Base-by-base conservation (phyloP, 345 rosid species). In the Alliaria petiolata region DNA sequence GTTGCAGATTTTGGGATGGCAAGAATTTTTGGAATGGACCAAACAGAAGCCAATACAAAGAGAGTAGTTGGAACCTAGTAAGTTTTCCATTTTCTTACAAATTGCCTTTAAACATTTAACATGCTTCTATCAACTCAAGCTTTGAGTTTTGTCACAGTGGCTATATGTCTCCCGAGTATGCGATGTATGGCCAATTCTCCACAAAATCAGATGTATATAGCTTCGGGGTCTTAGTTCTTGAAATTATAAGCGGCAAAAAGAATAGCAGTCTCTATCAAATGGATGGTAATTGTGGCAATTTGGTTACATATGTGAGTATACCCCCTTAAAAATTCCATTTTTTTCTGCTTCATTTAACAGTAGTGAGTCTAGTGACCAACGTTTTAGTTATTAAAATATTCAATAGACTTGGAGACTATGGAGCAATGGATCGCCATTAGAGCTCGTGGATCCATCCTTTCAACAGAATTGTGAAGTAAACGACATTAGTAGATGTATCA, bases 31-130 rank as follows among this genome's bases (percentile, higher is more conserved):
- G 62, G 62, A 13, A 71, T 38, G 53, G 74, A 73, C 26, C 68
- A 85, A 64, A 65, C 74, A 5, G 75, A 77, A 56, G 84, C 72
- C 8, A 71, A 74, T 22, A 85, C 85, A 0, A 60, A 0, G 0
- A 81, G 77, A 57, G 55, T 83, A 53, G 83, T 77, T 5, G 86
- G 81, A 9, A 83, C 93, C 26, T 79, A 53, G 93, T 86, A 82
- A 79, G 77, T 61, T 11, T 22, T 46, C 3, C 1, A 0, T 19
- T 55, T 20, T 39, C 25, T n/a, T 3, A 34, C 6, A 8, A 5
- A 22, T 49, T 49, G 6, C 20, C 22, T 49, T 8, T 35, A 4
- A 22, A 34, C 5, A 3, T 40, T 3, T 35, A 52, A 20, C 5
- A 43, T 45, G 65, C 13, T 51, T 11, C 0, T n/a, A 13, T n/a